A percentile compares a stretch with the other conserved stretches of the same genome.
phyloP scores from a whole-genome alignment of 1,139 yeast species.

The Magnusiomyces ingens region DNA sequence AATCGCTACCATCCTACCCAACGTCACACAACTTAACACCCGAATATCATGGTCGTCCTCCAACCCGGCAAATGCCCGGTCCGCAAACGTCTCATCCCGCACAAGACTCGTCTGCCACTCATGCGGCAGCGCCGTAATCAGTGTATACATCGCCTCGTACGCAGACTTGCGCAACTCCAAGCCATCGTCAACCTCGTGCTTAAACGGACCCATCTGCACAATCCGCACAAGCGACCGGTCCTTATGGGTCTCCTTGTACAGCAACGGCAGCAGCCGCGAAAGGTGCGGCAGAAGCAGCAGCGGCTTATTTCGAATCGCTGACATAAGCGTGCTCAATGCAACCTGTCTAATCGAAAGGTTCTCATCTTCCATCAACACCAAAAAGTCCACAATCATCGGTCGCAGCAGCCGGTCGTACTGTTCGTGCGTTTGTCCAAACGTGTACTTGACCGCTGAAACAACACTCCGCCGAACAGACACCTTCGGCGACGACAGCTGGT shows the following conservation, averaged over 20 bases:
- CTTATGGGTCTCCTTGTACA: slow-evolving; percentile 51
- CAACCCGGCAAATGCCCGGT: slow-evolving; percentile 34
- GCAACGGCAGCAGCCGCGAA: slow-evolving; percentile 44
- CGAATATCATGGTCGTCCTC: slow-evolving; percentile 42
- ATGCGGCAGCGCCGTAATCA: slow-evolving; percentile 32
- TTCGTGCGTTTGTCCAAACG: slow-evolving; percentile 25
- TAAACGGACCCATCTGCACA: slow-evolving; percentile 84
- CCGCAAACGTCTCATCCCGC: slow-evolving; percentile 29
- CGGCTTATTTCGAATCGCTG: slow-evolving; percentile 58
- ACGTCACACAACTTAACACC: slow-evolving; percentile 37
- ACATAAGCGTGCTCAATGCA: slow-evolving; percentile 52
- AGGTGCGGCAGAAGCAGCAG: slow-evolving; percentile 43
- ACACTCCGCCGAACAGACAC: slow-evolving; percentile 27
- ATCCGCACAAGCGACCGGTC: slow-evolving; percentile 53
- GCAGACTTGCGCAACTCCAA: slow-evolving; percentile 66
- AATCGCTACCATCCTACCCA: slow-evolving; percentile 33
- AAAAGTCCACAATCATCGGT: slow-evolving; percentile 35
- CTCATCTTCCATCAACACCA: slow-evolving; percentile 32
- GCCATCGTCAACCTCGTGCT: slow-evolving; percentile 75
- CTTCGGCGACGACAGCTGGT: slow-evolving; percentile 21
- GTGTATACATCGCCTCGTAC: slow-evolving; percentile 61
- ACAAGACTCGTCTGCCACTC: slow-evolving; percentile 28
- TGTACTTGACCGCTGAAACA: slow-evolving; percentile 35
- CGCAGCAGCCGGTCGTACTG: slow-evolving; percentile 27
- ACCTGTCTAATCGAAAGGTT: slow-evolving; percentile 40